Evolutionary conservation across 78 protist genomes (phyloP).

Genomic region (Neovahlkampfia damariscottae): DNA sequence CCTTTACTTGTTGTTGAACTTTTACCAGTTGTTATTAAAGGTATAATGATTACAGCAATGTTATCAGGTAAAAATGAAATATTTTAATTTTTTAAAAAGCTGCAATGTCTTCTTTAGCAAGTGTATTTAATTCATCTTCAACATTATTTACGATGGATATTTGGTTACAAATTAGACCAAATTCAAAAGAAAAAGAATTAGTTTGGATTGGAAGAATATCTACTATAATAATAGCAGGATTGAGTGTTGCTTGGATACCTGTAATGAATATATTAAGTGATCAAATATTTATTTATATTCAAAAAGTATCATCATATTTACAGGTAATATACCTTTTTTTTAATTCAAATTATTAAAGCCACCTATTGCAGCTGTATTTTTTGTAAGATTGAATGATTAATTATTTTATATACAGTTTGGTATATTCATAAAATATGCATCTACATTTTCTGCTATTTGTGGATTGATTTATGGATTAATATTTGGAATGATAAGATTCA

Average conservation of each 20-base stretch:
- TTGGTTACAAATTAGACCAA: neutral
- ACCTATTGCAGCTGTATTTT: constrained; percentile 9
- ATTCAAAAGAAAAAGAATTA: constrained; percentile 8
- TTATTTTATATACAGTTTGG: too few relatives aligned
- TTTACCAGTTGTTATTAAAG: constrained; percentile 22
- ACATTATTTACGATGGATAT: constrained; percentile 33
- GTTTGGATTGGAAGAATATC: constrained; percentile 10
- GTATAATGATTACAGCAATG: constrained; percentile 35
- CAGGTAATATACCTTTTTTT: too few relatives aligned
- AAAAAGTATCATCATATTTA: constrained; percentile 6
- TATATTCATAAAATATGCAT: neutral
- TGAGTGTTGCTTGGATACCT: constrained; percentile 32
- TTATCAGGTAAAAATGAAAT: too few relatives aligned
- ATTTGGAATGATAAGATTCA: neutral
- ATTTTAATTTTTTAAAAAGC: too few relatives aligned
- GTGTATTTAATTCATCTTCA: constrained; percentile 30
- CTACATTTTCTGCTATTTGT: neutral
- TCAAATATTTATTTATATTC: constrained; percentile 19
- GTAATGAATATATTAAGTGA: neutral
- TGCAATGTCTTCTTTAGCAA: constrained; percentile 40
- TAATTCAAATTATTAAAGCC: too few relatives aligned
- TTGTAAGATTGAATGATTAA: too few relatives aligned
- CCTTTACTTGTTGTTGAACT: constrained; percentile 8
- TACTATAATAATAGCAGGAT: neutral
- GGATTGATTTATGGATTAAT: neutral